Conservation (phyloP, 2,329 filamentous ascomycete species). For the Ustilaginoidea virens region DNA sequence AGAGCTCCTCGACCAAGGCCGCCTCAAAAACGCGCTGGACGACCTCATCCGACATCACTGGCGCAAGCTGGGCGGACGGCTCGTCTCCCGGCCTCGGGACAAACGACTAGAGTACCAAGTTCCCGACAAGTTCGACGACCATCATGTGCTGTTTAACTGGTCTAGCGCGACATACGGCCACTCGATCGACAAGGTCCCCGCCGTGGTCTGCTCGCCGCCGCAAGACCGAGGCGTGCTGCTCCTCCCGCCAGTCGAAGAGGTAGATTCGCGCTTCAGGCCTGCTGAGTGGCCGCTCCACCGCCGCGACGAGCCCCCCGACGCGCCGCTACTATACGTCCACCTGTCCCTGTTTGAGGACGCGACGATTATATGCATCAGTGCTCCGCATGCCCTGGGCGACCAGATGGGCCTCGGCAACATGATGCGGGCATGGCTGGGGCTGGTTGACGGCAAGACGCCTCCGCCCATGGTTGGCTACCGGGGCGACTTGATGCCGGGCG, state of each 20-base stretch:
- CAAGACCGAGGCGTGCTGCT: conserved; percentile 1
- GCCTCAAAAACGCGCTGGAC: conserved; percentile 1
- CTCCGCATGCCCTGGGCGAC: conserved; percentile 1
- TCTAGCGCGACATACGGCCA: not conserved
- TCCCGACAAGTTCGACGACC: conserved; percentile 1
- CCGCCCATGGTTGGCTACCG: conserved; percentile 3
- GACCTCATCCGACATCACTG: conserved; percentile 2
- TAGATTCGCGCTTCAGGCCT: conserved; percentile 3
- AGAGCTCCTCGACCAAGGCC: conserved; percentile 1
- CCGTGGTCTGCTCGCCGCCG: conserved; percentile 1
- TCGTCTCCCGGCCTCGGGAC: not conserved
- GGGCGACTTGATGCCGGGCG: conserved; percentile 2
- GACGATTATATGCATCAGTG: not conserved
- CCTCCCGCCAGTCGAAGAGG: not conserved
- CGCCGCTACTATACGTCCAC: conserved; percentile 2
- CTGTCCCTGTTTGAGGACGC: conserved; percentile 3
- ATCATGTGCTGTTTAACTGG: conserved; percentile 3
- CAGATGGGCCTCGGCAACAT: conserved; percentile 3
- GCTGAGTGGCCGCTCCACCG: conserved; percentile 2
- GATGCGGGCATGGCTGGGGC: conserved; percentile 2
- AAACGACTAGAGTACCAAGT: conserved; percentile 2
- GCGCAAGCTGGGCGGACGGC: conserved; percentile 3
- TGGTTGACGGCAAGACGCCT: not conserved
- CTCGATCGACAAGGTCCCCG: conserved; percentile 1
- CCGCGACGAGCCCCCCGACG: not conserved